Percentiles rank a stretch among this genome's conserved stretches.
Conservation (phyloP, 345 rosid genomes). For the Adansonia digitata region DNA sequence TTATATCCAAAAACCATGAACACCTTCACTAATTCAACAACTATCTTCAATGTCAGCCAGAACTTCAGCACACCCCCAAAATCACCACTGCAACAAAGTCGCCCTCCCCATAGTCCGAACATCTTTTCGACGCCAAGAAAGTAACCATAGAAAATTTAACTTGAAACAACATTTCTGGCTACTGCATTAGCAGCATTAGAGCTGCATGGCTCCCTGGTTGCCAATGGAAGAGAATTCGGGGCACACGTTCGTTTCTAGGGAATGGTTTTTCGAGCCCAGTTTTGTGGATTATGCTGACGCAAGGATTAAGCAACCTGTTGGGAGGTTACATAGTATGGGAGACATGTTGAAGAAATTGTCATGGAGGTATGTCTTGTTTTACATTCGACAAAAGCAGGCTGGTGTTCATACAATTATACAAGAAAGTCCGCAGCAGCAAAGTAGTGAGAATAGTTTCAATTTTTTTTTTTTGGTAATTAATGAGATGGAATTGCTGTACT, state of each 20-base stretch:
- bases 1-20: no score
- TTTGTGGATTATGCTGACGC: conserved; percentile 66
- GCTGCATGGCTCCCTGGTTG: no score
- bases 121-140: conserved; percentile 19
- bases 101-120: conserved; percentile 18
- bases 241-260: conserved; percentile 67
- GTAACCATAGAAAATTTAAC: conserved; percentile 5
- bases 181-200: no score
- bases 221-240: conserved; percentile 71
- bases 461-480: no score
- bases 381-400: conserved; percentile 51
- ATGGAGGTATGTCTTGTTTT: conserved; percentile 76
- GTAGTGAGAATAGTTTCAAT: no score
- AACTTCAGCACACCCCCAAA: neutral
- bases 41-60: conserved; percentile 29
- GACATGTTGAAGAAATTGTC: conserved; percentile 81
- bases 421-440: no score
- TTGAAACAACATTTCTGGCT: no score
- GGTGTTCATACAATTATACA: no score
- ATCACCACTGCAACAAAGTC: conserved; percentile 16
- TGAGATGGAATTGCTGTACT: no score
- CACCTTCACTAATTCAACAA: conserved; percentile 29
- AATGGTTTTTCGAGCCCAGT: no score
- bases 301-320: conserved; percentile 78
- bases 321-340: conserved; percentile 64